Conservation (phyloP, 148 eudicot species). For the Rhododendron ovatum region DNA sequence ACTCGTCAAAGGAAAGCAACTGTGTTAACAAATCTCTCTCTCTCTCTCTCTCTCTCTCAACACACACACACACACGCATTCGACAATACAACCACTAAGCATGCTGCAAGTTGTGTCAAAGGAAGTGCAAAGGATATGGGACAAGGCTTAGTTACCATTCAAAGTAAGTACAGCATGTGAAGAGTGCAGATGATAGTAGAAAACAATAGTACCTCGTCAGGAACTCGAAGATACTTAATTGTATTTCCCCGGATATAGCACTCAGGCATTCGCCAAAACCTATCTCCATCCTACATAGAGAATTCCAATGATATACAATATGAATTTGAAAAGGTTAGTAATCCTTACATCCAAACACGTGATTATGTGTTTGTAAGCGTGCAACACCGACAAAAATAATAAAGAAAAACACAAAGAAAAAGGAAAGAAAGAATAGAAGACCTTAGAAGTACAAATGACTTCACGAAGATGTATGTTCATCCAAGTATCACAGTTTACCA, state of each 20-base stretch:
- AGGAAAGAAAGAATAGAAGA: slow-evolving; percentile 11
- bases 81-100: neutral
- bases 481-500: slow-evolving; percentile 96
- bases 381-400: neutral
- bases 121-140: neutral
- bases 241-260: slow-evolving; percentile 93
- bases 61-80: neutral
- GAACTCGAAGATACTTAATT: slow-evolving; percentile 64
- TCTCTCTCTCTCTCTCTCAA: too few relatives aligned
- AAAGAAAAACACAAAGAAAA: neutral
- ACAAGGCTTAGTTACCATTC: neutral
- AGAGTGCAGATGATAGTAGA: neutral
- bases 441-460: slow-evolving; percentile 96
- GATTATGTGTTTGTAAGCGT: neutral
- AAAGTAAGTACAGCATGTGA: too few relatives aligned
- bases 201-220: slow-evolving; percentile 41
- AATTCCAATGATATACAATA: neutral
- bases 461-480: slow-evolving; percentile 97
- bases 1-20: neutral
- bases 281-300: slow-evolving; percentile 74
- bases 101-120: neutral
- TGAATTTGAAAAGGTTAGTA: neutral
- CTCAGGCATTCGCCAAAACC: slow-evolving; percentile 96
- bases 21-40: too few relatives aligned
- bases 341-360: neutral